Conservation (phyloP, 352 stramenopile species). For the Phytophthora tubulina region DNA sequence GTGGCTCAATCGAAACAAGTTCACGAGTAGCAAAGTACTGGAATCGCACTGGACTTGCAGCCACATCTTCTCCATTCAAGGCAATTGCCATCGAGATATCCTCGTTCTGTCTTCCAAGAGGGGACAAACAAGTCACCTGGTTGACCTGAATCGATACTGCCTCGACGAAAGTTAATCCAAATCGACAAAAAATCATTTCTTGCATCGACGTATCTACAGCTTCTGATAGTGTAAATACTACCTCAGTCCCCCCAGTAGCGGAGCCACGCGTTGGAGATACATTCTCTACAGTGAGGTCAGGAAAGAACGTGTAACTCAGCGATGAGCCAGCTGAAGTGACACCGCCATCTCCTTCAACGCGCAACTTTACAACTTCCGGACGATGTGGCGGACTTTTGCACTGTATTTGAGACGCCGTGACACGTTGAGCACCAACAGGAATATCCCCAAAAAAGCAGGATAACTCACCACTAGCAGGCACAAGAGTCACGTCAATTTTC, state of each 20-base stretch:
- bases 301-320: constrained; percentile 44
- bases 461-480: constrained; percentile 8
- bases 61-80: constrained; percentile 42
- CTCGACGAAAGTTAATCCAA: constrained; percentile 34
- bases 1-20: constrained; percentile 43
- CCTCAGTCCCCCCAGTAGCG: constrained; percentile 35
- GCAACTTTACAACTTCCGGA: constrained; percentile 29
- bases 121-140: constrained; percentile 37
- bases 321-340: constrained; percentile 18
- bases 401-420: constrained; percentile 26
- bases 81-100: constrained; percentile 32
- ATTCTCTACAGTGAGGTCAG: constrained; percentile 38
- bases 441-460: constrained; percentile 46
- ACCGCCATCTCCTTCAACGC: constrained; percentile 17
- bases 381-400: constrained; percentile 41
- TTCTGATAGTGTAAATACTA: constrained; percentile 39
- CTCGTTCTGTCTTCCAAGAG: constrained; percentile 17
- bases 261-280: constrained; percentile 33
- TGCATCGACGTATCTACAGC: constrained; percentile 13
- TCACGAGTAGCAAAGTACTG: constrained; percentile 35
- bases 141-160: constrained; percentile 11
- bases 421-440: constrained; percentile 17
- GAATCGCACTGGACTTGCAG: constrained; percentile 26
- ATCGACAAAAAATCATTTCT: constrained; percentile 33
- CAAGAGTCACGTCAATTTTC: constrained; percentile 28